These are phyloP conservation scores for Hyphodiscus hymeniophilus DNA, from an alignment of 495 filamentous ascomycete species.

Conservation along the genomic window DNA sequence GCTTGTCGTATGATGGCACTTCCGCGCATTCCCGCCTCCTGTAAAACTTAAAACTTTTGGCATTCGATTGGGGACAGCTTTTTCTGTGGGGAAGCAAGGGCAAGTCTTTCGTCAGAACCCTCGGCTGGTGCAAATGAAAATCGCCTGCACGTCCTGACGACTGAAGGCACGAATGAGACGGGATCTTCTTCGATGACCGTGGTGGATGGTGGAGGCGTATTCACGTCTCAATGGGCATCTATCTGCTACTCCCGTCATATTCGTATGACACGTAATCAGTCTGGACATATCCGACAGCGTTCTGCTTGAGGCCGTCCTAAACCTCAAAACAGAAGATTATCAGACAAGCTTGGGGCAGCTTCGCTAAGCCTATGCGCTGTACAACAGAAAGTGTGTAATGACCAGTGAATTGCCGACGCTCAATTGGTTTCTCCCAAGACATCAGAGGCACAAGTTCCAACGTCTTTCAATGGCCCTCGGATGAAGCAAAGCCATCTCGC, in stretches of 20 bases:
- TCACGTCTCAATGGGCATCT: no score
- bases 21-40: not conserved
- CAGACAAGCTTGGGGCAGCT: conserved; percentile 1
- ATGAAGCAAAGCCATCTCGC: conserved; percentile 6
- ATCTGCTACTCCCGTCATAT: conserved; percentile 6
- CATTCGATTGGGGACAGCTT: not conserved
- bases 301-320: conserved; percentile 1
- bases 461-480: conserved; percentile 7
- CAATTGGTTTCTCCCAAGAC: no score
- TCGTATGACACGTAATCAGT: conserved; percentile 12
- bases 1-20: not conserved
- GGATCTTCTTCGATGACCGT: conserved; percentile 6
- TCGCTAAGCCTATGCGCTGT: no score
- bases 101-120: no score
- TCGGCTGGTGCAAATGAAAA: no score
- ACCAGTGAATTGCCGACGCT: no score
- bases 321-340: conserved; percentile 8
- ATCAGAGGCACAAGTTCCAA: not conserved
- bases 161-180: conserved; percentile 8
- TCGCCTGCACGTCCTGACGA: conserved; percentile 2
- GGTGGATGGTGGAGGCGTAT: not conserved
- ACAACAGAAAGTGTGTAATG: no score
- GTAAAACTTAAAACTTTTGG: not conserved
- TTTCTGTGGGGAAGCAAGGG: no score
- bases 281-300: conserved; percentile 5